Evolutionary conservation across 1,284 basidiomycete species (phyloP).

Genomic region (Rugosomyces carneus): DNA sequence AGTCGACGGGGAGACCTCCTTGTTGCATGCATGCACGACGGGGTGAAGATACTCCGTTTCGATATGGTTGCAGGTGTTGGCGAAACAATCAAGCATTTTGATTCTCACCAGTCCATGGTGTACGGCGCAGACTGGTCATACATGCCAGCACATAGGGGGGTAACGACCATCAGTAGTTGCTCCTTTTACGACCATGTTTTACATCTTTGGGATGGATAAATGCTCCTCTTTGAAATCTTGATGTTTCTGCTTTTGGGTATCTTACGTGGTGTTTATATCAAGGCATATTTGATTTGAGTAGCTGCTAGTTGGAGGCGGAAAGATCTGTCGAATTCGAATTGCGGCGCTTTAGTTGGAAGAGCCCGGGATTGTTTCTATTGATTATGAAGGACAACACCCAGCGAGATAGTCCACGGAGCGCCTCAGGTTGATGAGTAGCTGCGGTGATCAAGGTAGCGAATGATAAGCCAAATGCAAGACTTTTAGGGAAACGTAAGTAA

Average conservation of each 20-base stretch:
- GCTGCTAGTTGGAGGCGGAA: slow-evolving; percentile 7
- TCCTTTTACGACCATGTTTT: slow-evolving; percentile 94
- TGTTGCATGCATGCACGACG: slow-evolving; percentile 95
- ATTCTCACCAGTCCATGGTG: slow-evolving; percentile 79
- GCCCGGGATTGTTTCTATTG: slow-evolving; percentile 48
- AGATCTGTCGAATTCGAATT: slow-evolving; percentile 22
- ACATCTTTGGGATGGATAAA: slow-evolving; percentile 72
- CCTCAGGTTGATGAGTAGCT: slow-evolving; percentile 52
- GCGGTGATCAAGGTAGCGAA: slow-evolving; percentile 60
- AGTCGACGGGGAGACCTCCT: slow-evolving; percentile 64
- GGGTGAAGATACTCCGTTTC: slow-evolving; percentile 79
- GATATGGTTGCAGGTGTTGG: slow-evolving; percentile 21
- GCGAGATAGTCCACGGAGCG: slow-evolving; percentile 62
- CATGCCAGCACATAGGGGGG: slow-evolving; percentile 22
- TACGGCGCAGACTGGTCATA: slow-evolving; percentile 97
- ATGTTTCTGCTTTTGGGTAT: background rate
- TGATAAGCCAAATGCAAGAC: slow-evolving; percentile 52
- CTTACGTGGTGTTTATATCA: no score
- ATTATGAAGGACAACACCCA: slow-evolving; percentile 64
- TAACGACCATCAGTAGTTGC: slow-evolving; percentile 76
- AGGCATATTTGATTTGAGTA: background rate
- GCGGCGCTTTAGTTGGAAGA: slow-evolving; percentile 39
- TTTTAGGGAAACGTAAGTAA: slow-evolving; percentile 15
- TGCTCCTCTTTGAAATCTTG: slow-evolving; percentile 1
- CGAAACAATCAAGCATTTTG: slow-evolving; percentile 56